Conservation (phyloP, 1,284 basidiomycete species). For the Microbotryum lychnidis-dioicae region DNA sequence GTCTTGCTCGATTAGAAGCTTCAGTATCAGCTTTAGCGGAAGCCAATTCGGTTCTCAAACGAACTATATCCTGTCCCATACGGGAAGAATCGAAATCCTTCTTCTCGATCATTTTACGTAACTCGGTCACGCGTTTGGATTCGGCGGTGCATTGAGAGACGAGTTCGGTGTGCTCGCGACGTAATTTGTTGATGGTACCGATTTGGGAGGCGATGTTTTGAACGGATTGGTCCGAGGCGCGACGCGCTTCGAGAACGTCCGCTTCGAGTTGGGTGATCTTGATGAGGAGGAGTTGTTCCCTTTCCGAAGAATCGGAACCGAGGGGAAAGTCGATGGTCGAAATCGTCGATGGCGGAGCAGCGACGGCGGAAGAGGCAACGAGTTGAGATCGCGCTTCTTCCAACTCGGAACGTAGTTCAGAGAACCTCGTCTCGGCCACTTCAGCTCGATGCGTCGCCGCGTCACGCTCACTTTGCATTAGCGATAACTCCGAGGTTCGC, state of each 20-base stretch:
- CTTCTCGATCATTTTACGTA: constrained; percentile 1
- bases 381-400: too few species aligned
- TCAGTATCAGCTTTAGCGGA: neutral
- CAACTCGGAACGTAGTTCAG: too few species aligned
- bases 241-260: constrained; percentile 5
- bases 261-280: constrained; percentile 1
- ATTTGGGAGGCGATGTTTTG: constrained; percentile 1
- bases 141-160: neutral
- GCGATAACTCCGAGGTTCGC: too few species aligned
- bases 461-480: too few species aligned
- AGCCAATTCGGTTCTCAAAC: neutral
- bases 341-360: too few species aligned
- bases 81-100: constrained; percentile 3
- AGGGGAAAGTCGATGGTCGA: too few species aligned
- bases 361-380: too few species aligned
- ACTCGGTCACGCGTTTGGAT: neutral
- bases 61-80: neutral
- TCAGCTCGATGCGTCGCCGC: too few species aligned
- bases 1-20: neutral
- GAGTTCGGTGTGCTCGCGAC: neutral
- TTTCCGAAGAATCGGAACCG: too few species aligned
- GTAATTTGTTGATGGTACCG: constrained; percentile 3
- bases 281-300: too few species aligned
- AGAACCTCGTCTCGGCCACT: too few species aligned
- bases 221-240: neutral